Conservation (phyloP, 352 stramenopile species). For the Phytophthora vignae region DNA sequence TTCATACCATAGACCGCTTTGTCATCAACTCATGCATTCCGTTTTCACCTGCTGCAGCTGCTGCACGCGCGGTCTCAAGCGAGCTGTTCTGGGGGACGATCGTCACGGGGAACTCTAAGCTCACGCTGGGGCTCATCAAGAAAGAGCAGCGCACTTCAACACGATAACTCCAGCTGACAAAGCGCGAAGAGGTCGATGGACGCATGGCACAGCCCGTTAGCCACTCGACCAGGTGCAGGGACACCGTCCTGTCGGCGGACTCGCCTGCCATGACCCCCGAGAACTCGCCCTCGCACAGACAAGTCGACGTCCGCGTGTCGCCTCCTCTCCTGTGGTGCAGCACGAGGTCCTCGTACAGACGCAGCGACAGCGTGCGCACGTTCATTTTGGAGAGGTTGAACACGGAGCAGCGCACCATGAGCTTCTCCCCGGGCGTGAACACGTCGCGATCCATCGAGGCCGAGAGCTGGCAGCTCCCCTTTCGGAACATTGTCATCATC, state of each 20-base stretch:
- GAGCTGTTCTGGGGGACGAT: slow-evolving; percentile 18
- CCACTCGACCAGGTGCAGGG: slow-evolving; percentile 23
- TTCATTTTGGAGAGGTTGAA: slow-evolving; percentile 34
- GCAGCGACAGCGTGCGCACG: slow-evolving; percentile 19
- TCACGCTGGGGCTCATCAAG: slow-evolving; percentile 23
- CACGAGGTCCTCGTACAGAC: slow-evolving; percentile 30
- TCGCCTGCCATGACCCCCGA: slow-evolving; percentile 16
- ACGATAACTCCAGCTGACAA: slow-evolving; percentile 18
- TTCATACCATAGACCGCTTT: not conserved
- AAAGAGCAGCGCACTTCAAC: slow-evolving; percentile 20
- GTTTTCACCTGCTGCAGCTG: slow-evolving; percentile 2
- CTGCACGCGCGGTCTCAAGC: not conserved
- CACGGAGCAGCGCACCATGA: slow-evolving; percentile 26
- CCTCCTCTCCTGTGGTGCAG: slow-evolving; percentile 13
- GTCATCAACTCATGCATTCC: not conserved
- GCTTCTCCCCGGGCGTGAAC: slow-evolving; percentile 18
- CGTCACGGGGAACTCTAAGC: slow-evolving; percentile 17
- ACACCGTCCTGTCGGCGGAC: slow-evolving; percentile 21
- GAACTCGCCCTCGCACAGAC: slow-evolving; percentile 16
- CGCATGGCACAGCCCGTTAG: slow-evolving; percentile 11
- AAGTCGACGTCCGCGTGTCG: slow-evolving; percentile 18
- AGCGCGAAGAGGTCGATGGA: slow-evolving; percentile 14
- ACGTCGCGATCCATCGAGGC: slow-evolving; percentile 25
- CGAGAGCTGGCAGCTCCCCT: slow-evolving; percentile 29
- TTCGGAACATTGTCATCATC: slow-evolving; percentile 22